A percentile compares a stretch with the other conserved stretches of the same genome.
These are phyloP conservation scores for Lasiodiplodia gonubiensis DNA, from an alignment of 2,329 filamentous ascomycete genomes.

Conservation along the genomic window DNA sequence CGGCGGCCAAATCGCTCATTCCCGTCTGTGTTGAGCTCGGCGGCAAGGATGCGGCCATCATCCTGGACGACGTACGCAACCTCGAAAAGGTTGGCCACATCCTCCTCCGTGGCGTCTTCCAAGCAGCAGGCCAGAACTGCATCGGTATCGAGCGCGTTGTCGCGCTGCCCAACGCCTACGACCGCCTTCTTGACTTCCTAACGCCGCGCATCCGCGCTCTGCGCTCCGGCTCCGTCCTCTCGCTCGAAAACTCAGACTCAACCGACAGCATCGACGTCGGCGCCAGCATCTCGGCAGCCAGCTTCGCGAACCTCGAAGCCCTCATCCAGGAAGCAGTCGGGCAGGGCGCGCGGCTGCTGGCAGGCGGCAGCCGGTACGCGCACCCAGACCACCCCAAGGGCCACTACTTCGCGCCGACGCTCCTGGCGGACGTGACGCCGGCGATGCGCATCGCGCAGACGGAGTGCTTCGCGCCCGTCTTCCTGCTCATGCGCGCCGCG, in stretches of 20 bases:
- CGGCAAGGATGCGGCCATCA: conserved; percentile 89
- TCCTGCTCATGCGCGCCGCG: conserved; percentile 78
- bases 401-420: conserved; percentile 91
- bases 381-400: conserved; percentile 78
- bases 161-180: conserved; percentile 76
- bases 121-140: conserved; percentile 95
- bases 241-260: conserved; percentile 28
- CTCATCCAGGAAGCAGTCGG: conserved; percentile 79
- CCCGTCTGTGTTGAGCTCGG: conserved; percentile 91
- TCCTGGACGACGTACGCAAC: conserved; percentile 77
- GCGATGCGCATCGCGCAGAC: conserved; percentile 86
- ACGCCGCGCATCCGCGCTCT: conserved; percentile 75
- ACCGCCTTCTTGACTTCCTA: conserved; percentile 71
- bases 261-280: conserved; percentile 72
- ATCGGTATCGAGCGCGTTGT: conserved; percentile 96
- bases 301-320: conserved; percentile 75
- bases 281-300: conserved; percentile 81
- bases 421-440: conserved; percentile 86
- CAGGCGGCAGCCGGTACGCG: conserved; percentile 72
- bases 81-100: conserved; percentile 78
- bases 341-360: conserved; percentile 79
- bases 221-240: conserved; percentile 73
- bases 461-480: conserved; percentile 92
- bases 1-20: conserved; percentile 83
- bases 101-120: conserved; percentile 90